Evolutionary conservation across 1,139 yeast genomes (phyloP), one percentile per base, ranked within the genome.

Genomic region (Debaryomyces fabryi): DNA sequence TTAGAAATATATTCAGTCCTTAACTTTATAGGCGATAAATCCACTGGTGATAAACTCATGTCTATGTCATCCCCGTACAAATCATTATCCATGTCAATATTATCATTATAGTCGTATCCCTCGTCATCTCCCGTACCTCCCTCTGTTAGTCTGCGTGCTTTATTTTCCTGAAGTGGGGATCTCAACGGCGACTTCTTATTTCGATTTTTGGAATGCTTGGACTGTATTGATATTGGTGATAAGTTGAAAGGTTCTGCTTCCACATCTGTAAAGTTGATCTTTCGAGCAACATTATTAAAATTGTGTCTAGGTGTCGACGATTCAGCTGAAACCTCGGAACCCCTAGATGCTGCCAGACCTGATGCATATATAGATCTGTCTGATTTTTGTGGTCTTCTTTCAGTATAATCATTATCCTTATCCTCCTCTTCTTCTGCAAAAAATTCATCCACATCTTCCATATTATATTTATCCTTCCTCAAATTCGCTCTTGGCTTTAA

Each of bases 381-480:
- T 29, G 32, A 23, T 43, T 47, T 15, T 38, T 30, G 16, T 21
- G 23, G 13, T 39, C 39, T 37, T 15, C 16, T 51, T 40, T 21
- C 55, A 49, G 6, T 52, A 43, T 44, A 57, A 48, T 39, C 49
- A 55, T 34, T 48, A 21, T 55, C 18, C 23, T 21, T 29, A 21
- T 61, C 64, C 38, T 21, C 77, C 21, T 80, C 84, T 36, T 77
- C 76, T 56, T 69, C 75, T 18, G 62, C 64, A 49, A 88, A 89
- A 68, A 86, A 90, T 48, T 85, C 96, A 56, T 86, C 88, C 37
- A 89, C 67, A 58, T 85, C 88, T 60, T 90, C 96, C 85, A 89
- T 82, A 33, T 90, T 86, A 61, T 82, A 79, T 49, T 79, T 80
- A 64, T 88, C 95, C 55, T 81, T 78, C 30, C 71, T 67, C 39